These are phyloP conservation scores for Aspergillus cavernicola DNA, from an alignment of 495 filamentous ascomycete species.

Conservation along the genomic window DNA sequence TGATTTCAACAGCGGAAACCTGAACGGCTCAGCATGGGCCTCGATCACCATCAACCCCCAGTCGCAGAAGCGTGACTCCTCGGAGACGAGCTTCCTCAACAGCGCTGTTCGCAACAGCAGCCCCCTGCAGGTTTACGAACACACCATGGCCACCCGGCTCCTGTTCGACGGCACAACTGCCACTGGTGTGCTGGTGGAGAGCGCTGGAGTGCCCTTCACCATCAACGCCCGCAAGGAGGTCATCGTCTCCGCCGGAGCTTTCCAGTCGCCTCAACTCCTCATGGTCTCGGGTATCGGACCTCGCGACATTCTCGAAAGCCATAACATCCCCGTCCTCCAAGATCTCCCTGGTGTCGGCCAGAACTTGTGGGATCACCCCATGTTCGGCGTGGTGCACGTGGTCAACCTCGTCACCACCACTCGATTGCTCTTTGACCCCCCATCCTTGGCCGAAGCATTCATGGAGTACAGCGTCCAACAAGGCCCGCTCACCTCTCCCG, in stretches of 20 bases:
- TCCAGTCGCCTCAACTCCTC: conserved; percentile 49
- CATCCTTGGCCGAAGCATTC: neutral
- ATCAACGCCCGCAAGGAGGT: conserved; percentile 48
- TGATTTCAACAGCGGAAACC: conserved; percentile 40
- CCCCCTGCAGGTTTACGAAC: conserved; percentile 28
- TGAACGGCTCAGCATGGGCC: conserved; percentile 39
- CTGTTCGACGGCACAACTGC: conserved; percentile 31
- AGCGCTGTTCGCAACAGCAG: neutral
- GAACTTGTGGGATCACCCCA: conserved; percentile 47
- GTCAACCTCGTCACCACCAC: conserved; percentile 37
- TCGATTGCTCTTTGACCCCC: conserved; percentile 13
- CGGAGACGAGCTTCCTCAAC: conserved; percentile 31
- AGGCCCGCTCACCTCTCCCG: conserved; percentile 43
- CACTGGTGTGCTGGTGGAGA: conserved; percentile 13
- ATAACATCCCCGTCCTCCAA: conserved; percentile 35
- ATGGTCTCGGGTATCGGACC: conserved; percentile 50
- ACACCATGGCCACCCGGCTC: conserved; percentile 39
- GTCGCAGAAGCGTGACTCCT: conserved; percentile 32
- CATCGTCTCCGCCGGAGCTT: conserved; percentile 51
- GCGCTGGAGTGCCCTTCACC: conserved; percentile 11
- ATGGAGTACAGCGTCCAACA: conserved; percentile 6
- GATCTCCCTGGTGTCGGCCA: conserved; percentile 51
- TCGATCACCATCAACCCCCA: conserved; percentile 35
- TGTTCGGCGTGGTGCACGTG: conserved; percentile 31
- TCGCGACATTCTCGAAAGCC: conserved; percentile 21